Conservation (phyloP, 805 yeast species). For the Kuraishia capsulata region DNA sequence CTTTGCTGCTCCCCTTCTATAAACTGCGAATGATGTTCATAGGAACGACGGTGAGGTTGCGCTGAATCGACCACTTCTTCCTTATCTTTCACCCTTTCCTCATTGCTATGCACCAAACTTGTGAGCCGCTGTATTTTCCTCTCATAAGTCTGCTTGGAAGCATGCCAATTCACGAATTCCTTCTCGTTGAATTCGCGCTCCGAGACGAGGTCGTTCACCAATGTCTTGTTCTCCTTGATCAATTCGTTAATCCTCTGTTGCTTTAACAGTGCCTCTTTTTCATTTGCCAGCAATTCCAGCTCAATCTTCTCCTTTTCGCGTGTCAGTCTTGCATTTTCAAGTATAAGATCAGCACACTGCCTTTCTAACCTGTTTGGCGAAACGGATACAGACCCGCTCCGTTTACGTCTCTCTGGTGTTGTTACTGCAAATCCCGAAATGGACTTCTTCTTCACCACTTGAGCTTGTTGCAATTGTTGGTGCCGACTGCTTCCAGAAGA, state of each 20-base stretch:
- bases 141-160: conserved; percentile 16
- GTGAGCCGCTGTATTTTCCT: conserved; percentile 14
- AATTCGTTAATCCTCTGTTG: conserved; percentile 17
- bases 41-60: background rate
- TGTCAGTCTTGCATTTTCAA: conserved; percentile 18
- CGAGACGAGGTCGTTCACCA: conserved; percentile 13
- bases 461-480: conserved; percentile 4
- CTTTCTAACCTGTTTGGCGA: conserved; percentile 13
- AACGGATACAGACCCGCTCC: conserved; percentile 7
- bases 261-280: conserved; percentile 15
- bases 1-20: conserved; percentile 3
- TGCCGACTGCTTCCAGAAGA: background rate
- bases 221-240: conserved; percentile 14
- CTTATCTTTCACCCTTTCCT: conserved; percentile 4
- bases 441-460: conserved; percentile 2
- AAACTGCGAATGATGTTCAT: too few species aligned
- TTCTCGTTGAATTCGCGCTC: conserved; percentile 21
- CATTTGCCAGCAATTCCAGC: conserved; percentile 19
- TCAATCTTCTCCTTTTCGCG: conserved; percentile 27
- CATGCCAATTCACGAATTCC: conserved; percentile 20
- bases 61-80: conserved; percentile 1
- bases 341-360: conserved; percentile 18
- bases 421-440: conserved; percentile 3
- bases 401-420: conserved; percentile 21
- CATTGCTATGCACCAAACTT: conserved; percentile 9